Conservation (phyloP, 2,329 filamentous ascomycete genomes). For the Colletotrichum limetticola region DNA sequence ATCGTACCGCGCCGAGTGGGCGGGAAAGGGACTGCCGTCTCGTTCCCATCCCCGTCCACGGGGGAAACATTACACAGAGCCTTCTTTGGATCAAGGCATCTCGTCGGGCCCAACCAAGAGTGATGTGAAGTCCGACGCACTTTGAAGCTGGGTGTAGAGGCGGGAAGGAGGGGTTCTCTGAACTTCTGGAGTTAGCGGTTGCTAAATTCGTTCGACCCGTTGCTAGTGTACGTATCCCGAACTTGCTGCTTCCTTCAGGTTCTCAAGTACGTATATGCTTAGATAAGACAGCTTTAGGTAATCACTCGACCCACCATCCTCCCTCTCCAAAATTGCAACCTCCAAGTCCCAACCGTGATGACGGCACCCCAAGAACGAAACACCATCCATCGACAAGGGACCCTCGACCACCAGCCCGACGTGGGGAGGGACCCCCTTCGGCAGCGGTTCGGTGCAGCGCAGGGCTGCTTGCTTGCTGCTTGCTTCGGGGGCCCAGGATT, state of each 20-base stretch:
- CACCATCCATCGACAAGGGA: conserved; percentile 16
- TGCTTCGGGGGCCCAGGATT: conserved; percentile 18
- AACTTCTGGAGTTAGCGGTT: neutral
- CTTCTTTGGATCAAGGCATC: neutral
- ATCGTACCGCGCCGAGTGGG: neutral
- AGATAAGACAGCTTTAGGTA: neutral
- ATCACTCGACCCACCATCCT: neutral
- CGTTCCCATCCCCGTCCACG: neutral
- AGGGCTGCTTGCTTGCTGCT: neutral
- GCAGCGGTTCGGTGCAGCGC: conserved; percentile 29
- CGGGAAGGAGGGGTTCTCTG: neutral
- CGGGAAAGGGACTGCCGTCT: neutral
- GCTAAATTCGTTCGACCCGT: neutral
- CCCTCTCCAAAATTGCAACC: neutral
- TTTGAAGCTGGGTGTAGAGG: neutral
- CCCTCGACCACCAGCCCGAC: neutral
- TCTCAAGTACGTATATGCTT: neutral
- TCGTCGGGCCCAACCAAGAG: neutral
- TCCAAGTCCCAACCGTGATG: neutral
- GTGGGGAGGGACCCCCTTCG: conserved; percentile 8
- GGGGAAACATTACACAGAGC: neutral
- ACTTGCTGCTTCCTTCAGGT: neutral
- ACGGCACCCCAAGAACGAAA: neutral
- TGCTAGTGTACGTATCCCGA: neutral
- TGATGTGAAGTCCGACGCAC: neutral